Conservation (phyloP, 2,329 filamentous ascomycete species). For the Dryadomyces quercus-mongolicae region DNA sequence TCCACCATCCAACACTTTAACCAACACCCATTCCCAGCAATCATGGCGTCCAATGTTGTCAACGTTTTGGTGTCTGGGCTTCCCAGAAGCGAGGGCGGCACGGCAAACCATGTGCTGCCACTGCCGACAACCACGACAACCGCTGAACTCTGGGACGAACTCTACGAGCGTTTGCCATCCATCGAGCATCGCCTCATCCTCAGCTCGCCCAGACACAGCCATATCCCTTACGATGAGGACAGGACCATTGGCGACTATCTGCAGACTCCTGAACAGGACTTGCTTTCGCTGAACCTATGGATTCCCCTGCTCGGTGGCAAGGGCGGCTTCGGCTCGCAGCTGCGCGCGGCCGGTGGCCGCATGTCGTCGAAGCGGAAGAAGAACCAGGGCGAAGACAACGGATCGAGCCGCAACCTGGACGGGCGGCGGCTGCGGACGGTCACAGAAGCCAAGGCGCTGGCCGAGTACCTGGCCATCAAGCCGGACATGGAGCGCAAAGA, state of each 20-base stretch:
- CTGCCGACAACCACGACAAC: slow-evolving; percentile 53
- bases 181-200: slow-evolving; percentile 55
- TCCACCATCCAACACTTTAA: too few species aligned
- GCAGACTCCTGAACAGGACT: slow-evolving; percentile 42
- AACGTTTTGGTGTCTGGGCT: slow-evolving; percentile 83
- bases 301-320: slow-evolving; percentile 82
- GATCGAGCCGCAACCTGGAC: slow-evolving; percentile 85
- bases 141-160: slow-evolving; percentile 50
- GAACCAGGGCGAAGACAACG: slow-evolving; percentile 72
- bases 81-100: slow-evolving; percentile 70
- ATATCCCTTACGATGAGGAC: slow-evolving; percentile 43
- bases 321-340: slow-evolving; percentile 92
- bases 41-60: slow-evolving; percentile 22
- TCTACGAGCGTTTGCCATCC: slow-evolving; percentile 49
- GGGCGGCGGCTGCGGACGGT: slow-evolving; percentile 83
- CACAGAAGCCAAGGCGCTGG: slow-evolving; percentile 87
- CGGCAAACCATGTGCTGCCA: slow-evolving; percentile 71
- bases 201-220: slow-evolving; percentile 69
- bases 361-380: slow-evolving; percentile 93
- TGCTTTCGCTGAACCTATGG: slow-evolving; percentile 73
- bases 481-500: slow-evolving; percentile 95
- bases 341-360: slow-evolving; percentile 90
- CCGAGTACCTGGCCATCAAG: slow-evolving; percentile 89
- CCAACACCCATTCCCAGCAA: neutral
- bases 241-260: slow-evolving; percentile 51